Conservation (phyloP, 1,139 yeast species). For the Hyphopichia fennica region DNA sequence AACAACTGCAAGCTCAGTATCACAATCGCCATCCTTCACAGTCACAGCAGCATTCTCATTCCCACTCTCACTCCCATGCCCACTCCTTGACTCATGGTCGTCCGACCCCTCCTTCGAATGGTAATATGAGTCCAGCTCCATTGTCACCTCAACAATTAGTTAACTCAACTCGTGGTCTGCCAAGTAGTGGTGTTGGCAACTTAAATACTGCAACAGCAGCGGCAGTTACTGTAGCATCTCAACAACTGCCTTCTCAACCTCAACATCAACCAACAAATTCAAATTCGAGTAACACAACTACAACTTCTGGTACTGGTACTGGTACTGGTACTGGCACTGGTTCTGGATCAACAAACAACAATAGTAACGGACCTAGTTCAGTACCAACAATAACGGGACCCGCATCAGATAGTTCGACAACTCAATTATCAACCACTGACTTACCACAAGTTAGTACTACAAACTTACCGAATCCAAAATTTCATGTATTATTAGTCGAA, state of each 20-base stretch:
- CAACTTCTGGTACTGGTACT: too few relatives aligned
- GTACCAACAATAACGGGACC: background rate
- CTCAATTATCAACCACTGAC: constrained; percentile 5
- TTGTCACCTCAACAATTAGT: constrained; percentile 4
- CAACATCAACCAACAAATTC: background rate
- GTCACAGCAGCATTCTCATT: constrained; percentile 7
- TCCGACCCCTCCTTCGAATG: constrained; percentile 12
- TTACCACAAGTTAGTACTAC: constrained; percentile 24
- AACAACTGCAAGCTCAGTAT: constrained; percentile 7
- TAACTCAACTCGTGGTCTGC: constrained; percentile 2
- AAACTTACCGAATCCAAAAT: constrained; percentile 42
- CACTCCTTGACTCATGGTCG: constrained; percentile 3
- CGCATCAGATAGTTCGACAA: constrained; percentile 5
- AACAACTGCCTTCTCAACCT: constrained; percentile 6
- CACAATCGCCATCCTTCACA: constrained; percentile 8
- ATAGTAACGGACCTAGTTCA: background rate
- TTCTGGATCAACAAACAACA: background rate
- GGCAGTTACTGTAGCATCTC: background rate
- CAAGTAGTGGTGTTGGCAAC: background rate
- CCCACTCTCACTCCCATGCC: constrained; percentile 5
- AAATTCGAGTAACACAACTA: constrained; percentile 4
- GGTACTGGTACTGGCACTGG: too few relatives aligned
- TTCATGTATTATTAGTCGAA: constrained; percentile 79
- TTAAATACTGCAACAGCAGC: constrained; percentile 1
- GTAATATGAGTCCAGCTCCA: constrained; percentile 3